Evolutionary conservation across 768 basidiomycete genomes (phyloP).

Genomic region (Exidia glandulosa): DNA sequence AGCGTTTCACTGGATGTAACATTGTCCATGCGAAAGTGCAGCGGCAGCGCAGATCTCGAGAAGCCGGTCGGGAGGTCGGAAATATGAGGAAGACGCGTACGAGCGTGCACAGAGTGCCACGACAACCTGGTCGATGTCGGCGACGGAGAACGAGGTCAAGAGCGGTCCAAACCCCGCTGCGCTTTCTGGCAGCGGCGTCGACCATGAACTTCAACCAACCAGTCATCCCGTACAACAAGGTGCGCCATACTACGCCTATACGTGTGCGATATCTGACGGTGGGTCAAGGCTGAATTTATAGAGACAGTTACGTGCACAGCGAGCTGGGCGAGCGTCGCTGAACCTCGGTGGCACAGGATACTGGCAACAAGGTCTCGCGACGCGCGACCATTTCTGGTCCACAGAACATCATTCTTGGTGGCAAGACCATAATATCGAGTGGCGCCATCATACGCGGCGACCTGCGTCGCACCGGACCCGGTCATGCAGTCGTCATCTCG

Average conservation of each 20-base stretch:
- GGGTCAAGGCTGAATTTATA: conserved; percentile 53
- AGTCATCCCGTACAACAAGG: conserved; percentile 65
- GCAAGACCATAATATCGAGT: conserved; percentile 90
- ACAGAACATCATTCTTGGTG: conserved; percentile 93
- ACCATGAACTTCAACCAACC: conserved; percentile 28
- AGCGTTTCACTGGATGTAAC: too few relatives aligned
- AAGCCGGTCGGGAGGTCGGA: too few relatives aligned
- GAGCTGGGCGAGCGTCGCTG: background rate
- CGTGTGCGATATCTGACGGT: background rate
- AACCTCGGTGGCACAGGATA: conserved; percentile 50
- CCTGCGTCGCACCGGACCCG: conserved; percentile 75
- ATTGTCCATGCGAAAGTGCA: too few relatives aligned
- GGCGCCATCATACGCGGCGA: conserved; percentile 91
- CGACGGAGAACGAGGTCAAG: too few relatives aligned
- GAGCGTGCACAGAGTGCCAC: too few relatives aligned
- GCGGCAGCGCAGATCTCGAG: too few relatives aligned
- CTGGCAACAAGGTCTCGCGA: conserved; percentile 91
- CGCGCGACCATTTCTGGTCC: conserved; percentile 86
- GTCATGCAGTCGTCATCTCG: conserved; percentile 88
- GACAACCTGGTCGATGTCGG: too few relatives aligned
- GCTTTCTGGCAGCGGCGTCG: too few relatives aligned
- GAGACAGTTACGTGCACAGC: conserved; percentile 48
- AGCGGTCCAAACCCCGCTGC: too few relatives aligned
- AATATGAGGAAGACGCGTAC: too few relatives aligned
- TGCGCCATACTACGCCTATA: background rate